Evolutionary conservation across 1,284 basidiomycete genomes (phyloP).

Genomic region (Marasmius sp.): DNA sequence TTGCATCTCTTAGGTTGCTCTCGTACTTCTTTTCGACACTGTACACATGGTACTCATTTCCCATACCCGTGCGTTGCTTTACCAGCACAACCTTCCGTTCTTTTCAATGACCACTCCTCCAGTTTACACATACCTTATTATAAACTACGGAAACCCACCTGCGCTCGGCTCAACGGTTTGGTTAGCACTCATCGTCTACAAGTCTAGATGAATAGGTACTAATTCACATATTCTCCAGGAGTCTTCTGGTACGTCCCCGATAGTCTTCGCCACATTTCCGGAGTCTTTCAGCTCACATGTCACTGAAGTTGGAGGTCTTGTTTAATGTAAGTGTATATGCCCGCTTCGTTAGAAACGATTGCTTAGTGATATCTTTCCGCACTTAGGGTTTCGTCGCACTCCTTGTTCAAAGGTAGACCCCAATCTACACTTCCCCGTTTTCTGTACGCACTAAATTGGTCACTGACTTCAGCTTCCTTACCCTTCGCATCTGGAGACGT

Average conservation of each 20-base stretch:
- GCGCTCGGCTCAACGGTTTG: background rate
- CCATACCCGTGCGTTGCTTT: background rate
- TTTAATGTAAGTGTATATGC: background rate
- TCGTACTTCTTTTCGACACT: background rate
- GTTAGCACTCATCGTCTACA: background rate
- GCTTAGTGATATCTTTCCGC: background rate
- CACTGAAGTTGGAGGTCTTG: background rate
- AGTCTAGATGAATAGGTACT: background rate
- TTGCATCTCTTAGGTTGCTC: background rate
- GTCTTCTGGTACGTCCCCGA: background rate
- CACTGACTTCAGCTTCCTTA: background rate
- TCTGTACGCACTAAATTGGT: background rate
- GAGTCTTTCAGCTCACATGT: background rate
- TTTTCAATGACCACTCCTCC: background rate
- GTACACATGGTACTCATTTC: background rate
- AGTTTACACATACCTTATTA: background rate
- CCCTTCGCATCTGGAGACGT: background rate
- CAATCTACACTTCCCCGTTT: background rate
- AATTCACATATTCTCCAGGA: background rate
- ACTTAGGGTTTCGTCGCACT: background rate
- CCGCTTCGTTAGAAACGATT: background rate
- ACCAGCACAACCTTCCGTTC: background rate
- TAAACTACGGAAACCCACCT: background rate
- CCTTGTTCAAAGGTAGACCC: background rate
- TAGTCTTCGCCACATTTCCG: background rate